Evolutionary conservation across 2,329 filamentous ascomycete genomes (phyloP), one percentile per base, ranked within the genome.

Genomic region (Pseudocercospora vitis): DNA sequence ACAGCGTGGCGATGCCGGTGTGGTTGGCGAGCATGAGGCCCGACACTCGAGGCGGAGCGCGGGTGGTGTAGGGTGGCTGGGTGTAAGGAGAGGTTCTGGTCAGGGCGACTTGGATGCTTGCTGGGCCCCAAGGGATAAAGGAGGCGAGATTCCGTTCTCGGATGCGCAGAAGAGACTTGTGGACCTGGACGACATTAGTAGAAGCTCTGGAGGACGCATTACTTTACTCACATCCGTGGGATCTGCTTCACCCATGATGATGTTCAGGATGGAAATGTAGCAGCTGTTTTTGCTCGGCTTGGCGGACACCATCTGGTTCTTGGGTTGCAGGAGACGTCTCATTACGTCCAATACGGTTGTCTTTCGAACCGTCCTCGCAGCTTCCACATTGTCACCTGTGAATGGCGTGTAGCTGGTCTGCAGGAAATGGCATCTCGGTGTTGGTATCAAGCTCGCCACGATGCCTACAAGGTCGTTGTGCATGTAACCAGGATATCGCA

Each of bases 381-480:
- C 89, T 69, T 96, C 92, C 52, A 99, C 89, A 68, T 94, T 94
- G 70, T 96, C 90, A 56, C 91, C 89, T 0, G 94, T 97, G 69
- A 99, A 99, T 4, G 94, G 94, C 0, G 94, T 99, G 76, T 99
- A 99, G 37, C 92, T 90, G 4, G 94, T 99, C 85, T 96, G 95
- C 55, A 99, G 80, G 81, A 99, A 99, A 76, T 99, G 95, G 70
- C 91, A 96, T 64, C 94, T 86, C 7, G 94, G 95, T 0, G 92
- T 99, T 1, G 94, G 94, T 58, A 99, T 97, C 35, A 99, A 81
- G 16, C 91, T 95, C 19, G 95, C 94, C 53, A 99, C 82, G 65
- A 99, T 97, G 73, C 92, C 94, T 68, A 96, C 91, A 12, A 99
- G 86, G 70, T 99, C 94, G 73, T 99, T 99, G 78, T 99, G 94